phyloP scores from a whole-genome alignment of 2,329 filamentous ascomycete genomes.

The Purpureocillium lavendulum region DNA sequence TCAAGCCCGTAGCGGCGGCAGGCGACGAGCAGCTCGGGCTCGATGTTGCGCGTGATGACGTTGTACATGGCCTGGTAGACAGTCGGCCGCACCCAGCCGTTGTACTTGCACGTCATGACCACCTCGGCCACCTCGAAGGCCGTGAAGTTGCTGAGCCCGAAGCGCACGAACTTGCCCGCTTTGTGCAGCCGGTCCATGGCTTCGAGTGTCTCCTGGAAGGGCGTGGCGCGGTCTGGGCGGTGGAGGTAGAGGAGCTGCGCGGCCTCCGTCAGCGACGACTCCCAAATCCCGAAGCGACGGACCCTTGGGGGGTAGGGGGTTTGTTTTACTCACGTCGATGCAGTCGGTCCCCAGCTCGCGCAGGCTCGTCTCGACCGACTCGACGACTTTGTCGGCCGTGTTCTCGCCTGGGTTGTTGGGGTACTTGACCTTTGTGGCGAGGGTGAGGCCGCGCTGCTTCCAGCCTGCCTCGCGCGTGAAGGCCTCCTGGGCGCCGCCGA shows the following conservation, averaged over 20 bases:
- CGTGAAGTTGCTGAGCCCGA: conserved; percentile 79
- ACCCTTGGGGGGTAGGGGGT: not conserved
- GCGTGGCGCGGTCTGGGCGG: conserved; percentile 49
- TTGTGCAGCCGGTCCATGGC: conserved; percentile 76
- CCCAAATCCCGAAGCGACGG: not conserved
- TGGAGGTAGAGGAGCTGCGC: conserved; percentile 29
- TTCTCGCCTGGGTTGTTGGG: conserved; percentile 52
- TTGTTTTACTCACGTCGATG: conserved; percentile 49
- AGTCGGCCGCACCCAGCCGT: conserved; percentile 73
- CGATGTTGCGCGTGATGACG: conserved; percentile 66
- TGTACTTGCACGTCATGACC: conserved; percentile 68
- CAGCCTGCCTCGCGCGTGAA: conserved; percentile 68
- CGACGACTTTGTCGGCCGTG: conserved; percentile 52
- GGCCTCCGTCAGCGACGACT: conserved; percentile 8
- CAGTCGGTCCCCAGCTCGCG: conserved; percentile 64
- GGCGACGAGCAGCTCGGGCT: conserved; percentile 64
- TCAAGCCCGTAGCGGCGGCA: conserved; percentile 71
- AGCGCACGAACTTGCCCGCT: conserved; percentile 71
- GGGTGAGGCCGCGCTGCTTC: conserved; percentile 67
- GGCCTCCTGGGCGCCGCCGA: conserved; percentile 65
- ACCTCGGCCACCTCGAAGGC: conserved; percentile 85
- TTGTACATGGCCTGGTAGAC: conserved; percentile 90
- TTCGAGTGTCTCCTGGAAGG: conserved; percentile 72
- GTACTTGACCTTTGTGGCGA: conserved; percentile 72
- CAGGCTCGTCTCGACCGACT: conserved; percentile 58